Conservation (phyloP, 164 flowering plant genomes). For the Aristolochia fimbriata region DNA sequence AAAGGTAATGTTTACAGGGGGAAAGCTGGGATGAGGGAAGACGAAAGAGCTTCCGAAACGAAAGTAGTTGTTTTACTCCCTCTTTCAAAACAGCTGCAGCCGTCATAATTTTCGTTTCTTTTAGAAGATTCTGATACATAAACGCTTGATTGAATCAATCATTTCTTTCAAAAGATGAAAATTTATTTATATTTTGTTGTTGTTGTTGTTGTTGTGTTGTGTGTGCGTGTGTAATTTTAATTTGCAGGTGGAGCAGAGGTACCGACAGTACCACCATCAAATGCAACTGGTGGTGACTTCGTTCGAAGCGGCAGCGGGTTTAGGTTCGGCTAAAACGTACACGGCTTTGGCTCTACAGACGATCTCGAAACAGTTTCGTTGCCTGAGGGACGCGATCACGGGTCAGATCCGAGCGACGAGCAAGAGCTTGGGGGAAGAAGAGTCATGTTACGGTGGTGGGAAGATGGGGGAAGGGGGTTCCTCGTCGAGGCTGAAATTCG, state of each 20-base stretch:
- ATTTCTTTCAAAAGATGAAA: not conserved
- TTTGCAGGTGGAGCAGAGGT: constrained; percentile 82
- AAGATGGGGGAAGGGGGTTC: constrained; percentile 19
- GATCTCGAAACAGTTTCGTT: constrained; percentile 85
- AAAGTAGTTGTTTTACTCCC: too few relatives aligned
- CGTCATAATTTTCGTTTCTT: too few relatives aligned
- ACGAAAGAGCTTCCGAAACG: too few relatives aligned
- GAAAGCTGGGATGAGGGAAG: too few relatives aligned
- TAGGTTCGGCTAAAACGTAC: constrained; percentile 79
- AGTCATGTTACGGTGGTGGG: constrained; percentile 22
- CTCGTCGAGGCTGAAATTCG: constrained; percentile 54
- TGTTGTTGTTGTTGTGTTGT: too few relatives aligned
- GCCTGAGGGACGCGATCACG: constrained; percentile 75
- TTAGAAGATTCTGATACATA: too few relatives aligned
- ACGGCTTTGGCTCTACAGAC: constrained; percentile 85
- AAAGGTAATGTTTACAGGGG: too few relatives aligned
- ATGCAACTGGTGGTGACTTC: constrained; percentile 79
- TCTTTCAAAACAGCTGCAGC: too few relatives aligned
- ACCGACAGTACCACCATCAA: constrained; percentile 91
- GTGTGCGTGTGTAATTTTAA: not conserved
- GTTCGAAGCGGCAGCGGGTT: constrained; percentile 84
- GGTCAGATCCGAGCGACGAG: constrained; percentile 52
- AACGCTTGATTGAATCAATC: too few relatives aligned
- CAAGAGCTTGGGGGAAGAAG: constrained; percentile 78
- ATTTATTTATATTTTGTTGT: too few relatives aligned